A percentile compares a stretch with the other conserved stretches of the same genome.
Conservation (phyloP, 768 basidiomycete species). For the Phylloporus arenicola region DNA sequence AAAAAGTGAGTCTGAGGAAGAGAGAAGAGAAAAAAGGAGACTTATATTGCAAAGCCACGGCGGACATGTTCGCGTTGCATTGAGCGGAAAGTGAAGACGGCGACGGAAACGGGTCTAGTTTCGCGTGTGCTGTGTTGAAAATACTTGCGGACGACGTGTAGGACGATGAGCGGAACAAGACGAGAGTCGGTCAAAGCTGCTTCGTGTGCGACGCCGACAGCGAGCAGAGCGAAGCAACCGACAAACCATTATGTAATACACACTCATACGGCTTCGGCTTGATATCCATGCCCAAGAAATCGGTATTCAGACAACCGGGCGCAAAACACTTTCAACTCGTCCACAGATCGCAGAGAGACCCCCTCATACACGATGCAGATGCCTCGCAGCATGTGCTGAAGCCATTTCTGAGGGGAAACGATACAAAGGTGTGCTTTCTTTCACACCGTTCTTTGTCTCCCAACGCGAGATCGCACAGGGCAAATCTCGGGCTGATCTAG, state of each 20-base stretch:
- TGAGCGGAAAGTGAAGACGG: neutral
- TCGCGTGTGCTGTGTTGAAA: neutral
- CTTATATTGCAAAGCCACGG: constrained; percentile 89
- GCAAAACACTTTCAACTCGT: constrained; percentile 95
- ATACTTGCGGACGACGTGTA: neutral
- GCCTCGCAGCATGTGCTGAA: constrained; percentile 88
- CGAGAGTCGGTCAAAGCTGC: constrained; percentile 7
- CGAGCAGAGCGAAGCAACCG: constrained; percentile 25
- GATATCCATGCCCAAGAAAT: constrained; percentile 64
- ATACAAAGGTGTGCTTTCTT: constrained; percentile 47
- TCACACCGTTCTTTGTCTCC: neutral
- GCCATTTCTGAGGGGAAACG: constrained; percentile 67
- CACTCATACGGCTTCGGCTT: neutral
- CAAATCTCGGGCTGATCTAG: constrained; percentile 78
- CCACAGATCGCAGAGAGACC: constrained; percentile 92
- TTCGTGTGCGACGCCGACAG: constrained; percentile 18
- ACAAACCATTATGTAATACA: constrained; percentile 27
- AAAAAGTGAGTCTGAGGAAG: constrained; percentile 39
- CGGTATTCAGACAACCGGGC: constrained; percentile 85
- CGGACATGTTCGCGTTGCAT: constrained; percentile 75
- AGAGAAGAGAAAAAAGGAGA: constrained; percentile 33
- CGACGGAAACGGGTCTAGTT: neutral
- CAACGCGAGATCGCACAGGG: constrained; percentile 39
- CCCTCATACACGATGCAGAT: constrained; percentile 89
- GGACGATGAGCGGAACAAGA: neutral